Evolutionary conservation across 345 rosid species (phyloP).

Genomic region (Gossypium sturtianum): DNA sequence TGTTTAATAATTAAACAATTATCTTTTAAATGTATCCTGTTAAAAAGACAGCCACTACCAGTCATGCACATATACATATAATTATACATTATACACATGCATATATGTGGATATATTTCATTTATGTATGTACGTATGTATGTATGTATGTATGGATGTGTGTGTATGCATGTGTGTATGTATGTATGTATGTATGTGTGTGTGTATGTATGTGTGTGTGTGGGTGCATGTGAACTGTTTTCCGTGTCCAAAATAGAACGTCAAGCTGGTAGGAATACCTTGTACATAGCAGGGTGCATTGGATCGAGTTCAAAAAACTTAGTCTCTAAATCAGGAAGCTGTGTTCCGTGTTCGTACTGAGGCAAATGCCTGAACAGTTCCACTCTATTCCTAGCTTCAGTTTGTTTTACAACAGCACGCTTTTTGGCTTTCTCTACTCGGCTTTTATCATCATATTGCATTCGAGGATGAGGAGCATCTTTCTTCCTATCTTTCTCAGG

Average conservation of each 20-base stretch:
- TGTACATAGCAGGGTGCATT: slow-evolving; percentile 88
- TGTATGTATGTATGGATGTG: too few relatives aligned
- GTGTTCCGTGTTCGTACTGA: slow-evolving; percentile 90
- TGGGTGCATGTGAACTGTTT: not conserved
- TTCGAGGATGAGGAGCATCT: slow-evolving; percentile 90
- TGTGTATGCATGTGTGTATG: too few relatives aligned
- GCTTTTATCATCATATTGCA: slow-evolving; percentile 88
- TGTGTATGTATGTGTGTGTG: too few relatives aligned
- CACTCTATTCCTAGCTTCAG: slow-evolving; percentile 82
- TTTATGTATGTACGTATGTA: not conserved
- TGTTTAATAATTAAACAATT: not conserved
- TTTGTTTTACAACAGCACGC: slow-evolving; percentile 82
- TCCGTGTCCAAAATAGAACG: not conserved
- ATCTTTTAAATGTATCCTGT: not conserved
- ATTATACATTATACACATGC: not conserved
- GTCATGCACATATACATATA: not conserved
- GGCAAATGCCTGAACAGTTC: slow-evolving; percentile 97
- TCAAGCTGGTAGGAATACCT: slow-evolving; percentile 36
- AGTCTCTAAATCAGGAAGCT: slow-evolving; percentile 76
- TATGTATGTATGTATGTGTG: too few relatives aligned
- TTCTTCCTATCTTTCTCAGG: slow-evolving; percentile 87
- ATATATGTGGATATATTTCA: not conserved
- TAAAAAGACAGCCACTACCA: not conserved
- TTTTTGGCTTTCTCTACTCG: slow-evolving; percentile 91
- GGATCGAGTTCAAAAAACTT: slow-evolving; percentile 86